A percentile compares a stretch with the other conserved stretches of the same genome.
Conservation (phyloP, 2,329 filamentous ascomycete species). For the Hymenoscyphus fructigenus region DNA sequence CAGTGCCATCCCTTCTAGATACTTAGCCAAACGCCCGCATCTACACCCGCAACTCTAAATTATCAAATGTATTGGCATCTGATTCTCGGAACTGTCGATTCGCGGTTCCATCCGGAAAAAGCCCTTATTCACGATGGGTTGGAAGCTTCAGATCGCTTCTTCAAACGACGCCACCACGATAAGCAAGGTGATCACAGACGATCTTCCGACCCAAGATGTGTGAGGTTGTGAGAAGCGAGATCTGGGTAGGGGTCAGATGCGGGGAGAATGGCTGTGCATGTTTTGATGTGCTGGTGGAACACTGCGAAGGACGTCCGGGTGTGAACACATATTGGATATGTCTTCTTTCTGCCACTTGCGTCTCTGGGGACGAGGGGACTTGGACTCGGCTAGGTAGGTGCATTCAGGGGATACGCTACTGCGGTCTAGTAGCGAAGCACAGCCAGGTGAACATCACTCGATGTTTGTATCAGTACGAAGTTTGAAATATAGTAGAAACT, state of each 20-base stretch:
- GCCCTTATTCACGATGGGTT: not conserved
- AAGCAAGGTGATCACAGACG: not conserved
- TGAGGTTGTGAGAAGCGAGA: conserved; percentile 2
- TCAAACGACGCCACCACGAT: conserved; percentile 1
- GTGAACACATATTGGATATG: not conserved
- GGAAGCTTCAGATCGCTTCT: conserved; percentile 8
- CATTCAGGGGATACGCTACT: too few species aligned
- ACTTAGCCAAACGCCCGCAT: not conserved
- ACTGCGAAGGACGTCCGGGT: not conserved
- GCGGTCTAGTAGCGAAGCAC: not conserved
- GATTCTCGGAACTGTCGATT: not conserved
- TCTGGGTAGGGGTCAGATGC: not conserved
- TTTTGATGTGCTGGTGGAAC: not conserved
- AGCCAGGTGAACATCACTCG: not conserved
- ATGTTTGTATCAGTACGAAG: not conserved
- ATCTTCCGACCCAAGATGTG: conserved; percentile 9
- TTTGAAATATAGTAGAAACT: not conserved
- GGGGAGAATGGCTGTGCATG: conserved; percentile 8
- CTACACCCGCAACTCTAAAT: not conserved
- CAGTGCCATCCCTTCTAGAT: not conserved
- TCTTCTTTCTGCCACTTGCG: too few species aligned
- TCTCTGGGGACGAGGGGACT: too few species aligned
- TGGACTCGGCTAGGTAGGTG: too few species aligned
- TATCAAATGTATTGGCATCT: not conserved
- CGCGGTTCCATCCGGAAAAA: not conserved